phyloP scores from a whole-genome alignment of 2,329 filamentous ascomycete genomes.

The Neopestalotiopsis clavispora region DNA sequence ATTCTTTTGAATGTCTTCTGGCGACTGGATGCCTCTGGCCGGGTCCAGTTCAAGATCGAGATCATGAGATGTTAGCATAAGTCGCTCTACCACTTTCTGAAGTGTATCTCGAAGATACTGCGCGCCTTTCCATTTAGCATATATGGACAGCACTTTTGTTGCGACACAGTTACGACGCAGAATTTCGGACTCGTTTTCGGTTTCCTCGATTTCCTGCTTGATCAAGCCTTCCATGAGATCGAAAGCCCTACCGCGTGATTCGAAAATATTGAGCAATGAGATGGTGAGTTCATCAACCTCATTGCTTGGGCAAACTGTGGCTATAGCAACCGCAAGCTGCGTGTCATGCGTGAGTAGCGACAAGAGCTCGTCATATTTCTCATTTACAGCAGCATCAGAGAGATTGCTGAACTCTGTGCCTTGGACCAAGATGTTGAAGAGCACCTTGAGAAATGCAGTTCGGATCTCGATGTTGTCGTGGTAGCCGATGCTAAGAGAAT shows the following conservation, averaged over 20 bases:
- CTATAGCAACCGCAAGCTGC: slow-evolving; percentile 66
- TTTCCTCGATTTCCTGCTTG: slow-evolving; percentile 71
- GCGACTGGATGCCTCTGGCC: slow-evolving; percentile 56
- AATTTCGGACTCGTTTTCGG: slow-evolving; percentile 72
- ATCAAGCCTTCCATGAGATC: slow-evolving; percentile 69
- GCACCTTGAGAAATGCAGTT: slow-evolving; percentile 71
- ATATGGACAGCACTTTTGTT: slow-evolving; percentile 75
- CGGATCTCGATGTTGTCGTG: slow-evolving; percentile 73
- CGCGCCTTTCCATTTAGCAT: slow-evolving; percentile 73
- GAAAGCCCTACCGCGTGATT: slow-evolving; percentile 67
- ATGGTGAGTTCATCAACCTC: slow-evolving; percentile 74
- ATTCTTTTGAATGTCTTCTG: slow-evolving; percentile 70
- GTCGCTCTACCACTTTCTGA: slow-evolving; percentile 68
- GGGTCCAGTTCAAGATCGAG: slow-evolving; percentile 72
- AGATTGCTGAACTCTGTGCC: slow-evolving; percentile 74
- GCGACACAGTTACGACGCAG: slow-evolving; percentile 71
- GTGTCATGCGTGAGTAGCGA: slow-evolving; percentile 68
- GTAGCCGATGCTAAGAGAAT: slow-evolving; percentile 72
- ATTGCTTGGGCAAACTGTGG: slow-evolving; percentile 67
- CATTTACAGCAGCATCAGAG: slow-evolving; percentile 69
- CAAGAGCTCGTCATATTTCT: slow-evolving; percentile 71
- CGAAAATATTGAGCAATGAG: slow-evolving; percentile 71
- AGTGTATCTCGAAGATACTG: slow-evolving; percentile 67
- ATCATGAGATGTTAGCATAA: slow-evolving; percentile 70
- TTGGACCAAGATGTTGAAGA: slow-evolving; percentile 74